Conservation (phyloP, 2,329 filamentous ascomycete species). For the Colletotrichum acutatum region DNA sequence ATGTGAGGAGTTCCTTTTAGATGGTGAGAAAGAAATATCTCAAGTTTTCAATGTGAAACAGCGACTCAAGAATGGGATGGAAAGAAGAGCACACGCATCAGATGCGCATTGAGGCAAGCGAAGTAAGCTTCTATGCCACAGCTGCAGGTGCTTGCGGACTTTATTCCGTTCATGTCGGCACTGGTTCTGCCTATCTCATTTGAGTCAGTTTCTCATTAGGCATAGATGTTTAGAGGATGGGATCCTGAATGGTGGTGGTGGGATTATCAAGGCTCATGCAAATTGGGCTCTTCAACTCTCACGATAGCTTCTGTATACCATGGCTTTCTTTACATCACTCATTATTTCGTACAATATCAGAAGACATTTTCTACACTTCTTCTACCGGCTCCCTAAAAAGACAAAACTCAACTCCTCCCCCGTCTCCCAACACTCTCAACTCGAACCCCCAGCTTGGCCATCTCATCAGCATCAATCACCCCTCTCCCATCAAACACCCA, state of each 20-base stretch:
- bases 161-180: not conserved
- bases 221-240: not conserved
- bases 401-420: constrained; percentile 27
- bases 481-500: constrained; percentile 69
- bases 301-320: not conserved
- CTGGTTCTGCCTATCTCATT: not conserved
- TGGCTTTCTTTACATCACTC: not conserved
- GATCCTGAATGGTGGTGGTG: not conserved
- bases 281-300: not conserved
- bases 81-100: not conserved
- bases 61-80: not conserved
- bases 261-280: not conserved
- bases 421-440: constrained; percentile 65
- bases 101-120: not conserved
- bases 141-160: not conserved
- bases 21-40: not conserved
- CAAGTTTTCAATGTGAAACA: not conserved
- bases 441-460: constrained; percentile 61
- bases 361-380: not conserved
- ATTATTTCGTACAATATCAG: not conserved
- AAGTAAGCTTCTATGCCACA: not conserved
- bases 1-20: not conserved
- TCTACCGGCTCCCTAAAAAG: too few species aligned
- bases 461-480: constrained; percentile 59
- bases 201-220: not conserved